A percentile compares a stretch with the other conserved stretches of the same genome.
Conservation (phyloP, 2,329 filamentous ascomycete species). For the Mycocentrospora acerina region DNA sequence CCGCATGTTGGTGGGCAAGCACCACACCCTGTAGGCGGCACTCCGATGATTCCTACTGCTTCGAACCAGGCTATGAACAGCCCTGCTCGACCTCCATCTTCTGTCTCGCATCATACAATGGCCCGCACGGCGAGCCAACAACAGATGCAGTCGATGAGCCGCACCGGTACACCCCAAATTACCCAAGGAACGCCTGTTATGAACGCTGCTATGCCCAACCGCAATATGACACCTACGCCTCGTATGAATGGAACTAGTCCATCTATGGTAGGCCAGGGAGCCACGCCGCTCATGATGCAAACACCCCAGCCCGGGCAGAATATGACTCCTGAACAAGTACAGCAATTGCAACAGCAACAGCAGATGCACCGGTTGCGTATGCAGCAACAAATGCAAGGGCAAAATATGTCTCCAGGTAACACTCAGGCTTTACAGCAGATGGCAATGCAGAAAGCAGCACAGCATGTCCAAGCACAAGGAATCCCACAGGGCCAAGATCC, state of each 20-base stretch:
- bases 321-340: constrained; percentile 40
- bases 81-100: constrained; percentile 41
- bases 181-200: constrained; percentile 42
- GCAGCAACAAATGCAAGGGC: constrained; percentile 24
- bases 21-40: constrained; percentile 44
- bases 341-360: constrained; percentile 28
- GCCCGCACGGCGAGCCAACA: constrained; percentile 42
- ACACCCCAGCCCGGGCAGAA: constrained; percentile 34
- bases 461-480: constrained; percentile 37
- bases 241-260: constrained; percentile 43
- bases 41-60: constrained; percentile 46
- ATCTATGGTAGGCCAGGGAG: constrained; percentile 34
- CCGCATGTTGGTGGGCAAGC: constrained; percentile 39
- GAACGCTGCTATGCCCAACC: constrained; percentile 39
- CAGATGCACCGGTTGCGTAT: constrained; percentile 29
- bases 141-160: constrained; percentile 37
- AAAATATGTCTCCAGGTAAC: constrained; percentile 20
- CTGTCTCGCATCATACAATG: constrained; percentile 43
- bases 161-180: constrained; percentile 43
- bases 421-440: constrained; percentile 25
- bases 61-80: constrained; percentile 43
- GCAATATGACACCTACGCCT: constrained; percentile 44
- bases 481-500: constrained; percentile 32
- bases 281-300: constrained; percentile 41
- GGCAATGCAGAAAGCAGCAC: constrained; percentile 33